Evolutionary conservation across 768 basidiomycete species (phyloP).

Genomic region (Amanita muscaria): DNA sequence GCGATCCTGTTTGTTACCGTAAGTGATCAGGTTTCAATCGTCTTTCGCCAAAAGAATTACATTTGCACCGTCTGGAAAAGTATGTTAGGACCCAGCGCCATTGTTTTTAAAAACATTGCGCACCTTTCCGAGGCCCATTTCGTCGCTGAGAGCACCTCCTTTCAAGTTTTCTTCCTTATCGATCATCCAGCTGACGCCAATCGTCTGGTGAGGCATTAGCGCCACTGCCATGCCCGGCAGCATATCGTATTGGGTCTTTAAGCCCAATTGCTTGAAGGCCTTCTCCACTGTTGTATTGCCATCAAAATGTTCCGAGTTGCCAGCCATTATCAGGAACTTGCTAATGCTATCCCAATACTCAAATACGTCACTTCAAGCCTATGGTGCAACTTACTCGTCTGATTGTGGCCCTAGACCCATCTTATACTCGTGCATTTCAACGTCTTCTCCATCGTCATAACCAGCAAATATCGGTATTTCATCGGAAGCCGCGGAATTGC

Average conservation of each 20-base stretch:
- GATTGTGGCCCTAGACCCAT: slow-evolving; percentile 33
- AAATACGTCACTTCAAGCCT: background rate
- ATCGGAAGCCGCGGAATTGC: too few relatives aligned
- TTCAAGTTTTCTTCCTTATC: slow-evolving; percentile 36
- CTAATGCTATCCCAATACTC: slow-evolving; percentile 30
- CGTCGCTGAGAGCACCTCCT: slow-evolving; percentile 44
- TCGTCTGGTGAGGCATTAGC: slow-evolving; percentile 62
- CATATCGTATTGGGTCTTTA: slow-evolving; percentile 36
- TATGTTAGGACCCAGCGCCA: background rate
- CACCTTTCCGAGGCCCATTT: slow-evolving; percentile 58
- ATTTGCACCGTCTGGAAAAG: slow-evolving; percentile 38
- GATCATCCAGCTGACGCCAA: slow-evolving; percentile 57
- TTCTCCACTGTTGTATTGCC: slow-evolving; percentile 50
- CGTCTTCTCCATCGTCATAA: slow-evolving; percentile 12
- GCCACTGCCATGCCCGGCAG: slow-evolving; percentile 52
- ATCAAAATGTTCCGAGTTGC: slow-evolving; percentile 51
- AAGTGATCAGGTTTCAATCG: background rate
- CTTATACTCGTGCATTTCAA: too few relatives aligned
- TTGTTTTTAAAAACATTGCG: too few relatives aligned
- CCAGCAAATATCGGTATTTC: too few relatives aligned
- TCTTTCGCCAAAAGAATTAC: slow-evolving; percentile 17
- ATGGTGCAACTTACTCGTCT: slow-evolving; percentile 35
- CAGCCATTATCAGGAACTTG: slow-evolving; percentile 44
- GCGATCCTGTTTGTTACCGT: slow-evolving; percentile 39
- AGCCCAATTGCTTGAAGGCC: slow-evolving; percentile 43